Evolutionary conservation across 352 stramenopile genomes (phyloP).

Genomic region (Pythium coloratum): DNA sequence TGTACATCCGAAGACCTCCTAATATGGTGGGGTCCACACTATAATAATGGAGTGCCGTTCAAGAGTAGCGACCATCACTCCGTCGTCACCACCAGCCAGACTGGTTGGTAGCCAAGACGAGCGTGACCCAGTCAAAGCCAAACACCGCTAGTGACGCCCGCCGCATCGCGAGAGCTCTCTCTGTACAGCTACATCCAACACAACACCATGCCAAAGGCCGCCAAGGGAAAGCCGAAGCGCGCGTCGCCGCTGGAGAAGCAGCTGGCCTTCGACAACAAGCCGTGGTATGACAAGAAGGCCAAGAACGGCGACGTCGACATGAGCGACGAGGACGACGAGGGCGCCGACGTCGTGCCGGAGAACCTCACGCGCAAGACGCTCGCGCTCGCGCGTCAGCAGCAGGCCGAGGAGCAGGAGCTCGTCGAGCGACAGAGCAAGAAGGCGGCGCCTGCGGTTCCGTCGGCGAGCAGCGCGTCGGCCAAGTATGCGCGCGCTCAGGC

Average conservation of each 20-base stretch:
- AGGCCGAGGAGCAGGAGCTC: constrained; percentile 70
- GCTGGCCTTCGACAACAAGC: constrained; percentile 83
- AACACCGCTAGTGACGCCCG: background rate
- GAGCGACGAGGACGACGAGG: constrained; percentile 63
- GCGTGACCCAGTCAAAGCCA: constrained; percentile 15
- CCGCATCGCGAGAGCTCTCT: background rate
- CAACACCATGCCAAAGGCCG: constrained; percentile 65
- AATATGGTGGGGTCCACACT: constrained; percentile 19
- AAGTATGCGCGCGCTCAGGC: constrained; percentile 31
- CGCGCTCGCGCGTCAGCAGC: constrained; percentile 71
- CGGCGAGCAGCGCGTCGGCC: constrained; percentile 13
- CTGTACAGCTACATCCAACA: background rate
- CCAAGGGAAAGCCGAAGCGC: constrained; percentile 79
- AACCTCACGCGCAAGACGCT: constrained; percentile 83
- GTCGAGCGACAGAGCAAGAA: constrained; percentile 42
- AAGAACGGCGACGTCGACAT: constrained; percentile 40
- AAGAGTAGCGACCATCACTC: constrained; percentile 21
- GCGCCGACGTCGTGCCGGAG: constrained; percentile 71
- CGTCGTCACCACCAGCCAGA: background rate
- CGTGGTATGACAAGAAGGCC: constrained; percentile 75
- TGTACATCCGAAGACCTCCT: background rate
- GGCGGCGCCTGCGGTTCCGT: constrained; percentile 11
- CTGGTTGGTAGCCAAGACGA: constrained; percentile 31
- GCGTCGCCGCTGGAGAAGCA: constrained; percentile 87
- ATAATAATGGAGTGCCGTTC: background rate